phyloP scores from a whole-genome alignment of 1,284 basidiomycete species.

The Ceratobasidium sp. region DNA sequence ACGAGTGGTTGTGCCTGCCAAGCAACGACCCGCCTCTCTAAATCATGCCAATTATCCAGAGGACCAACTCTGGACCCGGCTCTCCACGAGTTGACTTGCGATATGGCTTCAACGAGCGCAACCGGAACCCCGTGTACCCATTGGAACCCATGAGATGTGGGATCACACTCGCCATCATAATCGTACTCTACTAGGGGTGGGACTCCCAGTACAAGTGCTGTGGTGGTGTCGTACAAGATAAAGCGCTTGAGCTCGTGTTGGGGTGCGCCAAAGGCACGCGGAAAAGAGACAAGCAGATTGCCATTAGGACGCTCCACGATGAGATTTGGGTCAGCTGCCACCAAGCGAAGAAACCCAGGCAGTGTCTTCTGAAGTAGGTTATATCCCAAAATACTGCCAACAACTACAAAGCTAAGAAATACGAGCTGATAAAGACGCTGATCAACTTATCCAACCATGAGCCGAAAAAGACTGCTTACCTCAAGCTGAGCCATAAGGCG shows the following conservation, averaged over 20 bases:
- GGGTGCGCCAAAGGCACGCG: not conserved
- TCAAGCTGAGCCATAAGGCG: constrained; percentile 20
- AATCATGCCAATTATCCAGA: not conserved
- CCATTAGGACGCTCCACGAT: constrained; percentile 4
- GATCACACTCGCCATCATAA: not conserved
- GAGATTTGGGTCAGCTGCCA: constrained; percentile 3
- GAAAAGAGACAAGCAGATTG: constrained; percentile 2
- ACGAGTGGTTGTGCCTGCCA: not conserved
- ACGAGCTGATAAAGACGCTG: not conserved
- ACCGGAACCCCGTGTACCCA: constrained; percentile 24
- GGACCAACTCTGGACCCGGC: not conserved
- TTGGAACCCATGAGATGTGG: not conserved
- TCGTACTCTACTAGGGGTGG: constrained; percentile 23
- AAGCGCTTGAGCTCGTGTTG: constrained; percentile 21
- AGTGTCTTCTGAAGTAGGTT: not conserved
- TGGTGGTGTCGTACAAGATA: constrained; percentile 12
- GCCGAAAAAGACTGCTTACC: not conserved
- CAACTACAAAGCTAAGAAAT: constrained; percentile 23
- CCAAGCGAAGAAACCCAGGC: constrained; percentile 9
- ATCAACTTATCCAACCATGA: not conserved
- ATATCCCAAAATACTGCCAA: constrained; percentile 9
- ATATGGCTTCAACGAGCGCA: not conserved
- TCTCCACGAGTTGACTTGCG: constrained; percentile 24
- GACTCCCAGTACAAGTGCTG: constrained; percentile 1
- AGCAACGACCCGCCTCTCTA: not conserved